Evolutionary conservation across 1,284 basidiomycete species (phyloP), one percentile per base, ranked within the genome.

Genomic region (Peniophora sp.): DNA sequence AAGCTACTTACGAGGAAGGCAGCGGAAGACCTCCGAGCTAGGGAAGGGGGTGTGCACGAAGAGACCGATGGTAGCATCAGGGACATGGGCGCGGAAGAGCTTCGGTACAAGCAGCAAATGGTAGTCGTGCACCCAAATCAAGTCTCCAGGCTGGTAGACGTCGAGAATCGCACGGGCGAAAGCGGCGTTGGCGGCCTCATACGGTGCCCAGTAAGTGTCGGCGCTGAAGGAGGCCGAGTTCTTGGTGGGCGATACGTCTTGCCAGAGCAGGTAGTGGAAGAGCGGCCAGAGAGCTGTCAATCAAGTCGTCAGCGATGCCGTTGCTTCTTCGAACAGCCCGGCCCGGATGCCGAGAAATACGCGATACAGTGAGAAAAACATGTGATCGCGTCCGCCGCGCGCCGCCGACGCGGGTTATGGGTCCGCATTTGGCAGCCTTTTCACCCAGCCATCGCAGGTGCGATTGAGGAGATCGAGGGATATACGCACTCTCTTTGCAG

Each of bases 1-100:
- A 15, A 51, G 42, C 47, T 11, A 76, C 81, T 65, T 58, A 88
- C 87, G 83, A 3, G 93, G 94, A 45, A 97, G 69, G 68, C 92
- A 96, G 51, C 96, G 78, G 76, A 98, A 99, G 56, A 98, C 87
- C 64, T 99, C 96, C 57, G 89, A 93, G 63, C 87, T 92, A 2
- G 96, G 96, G 83, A 97, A 98, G 1, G 96, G 95, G 1, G 95
- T 97, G 69, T 98, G 96, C 37, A 98, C 85, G 67, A 98, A 99
- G 52, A 99, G 80, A 3, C 94, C 96, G 45, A 98, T 80, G 54
- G 85, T 79, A 39, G 83, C 86, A 51, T 89, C 87, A 3, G 88
- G 86, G 27, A 94, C 72, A 18, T 79, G 69, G 57, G 85, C 83
- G 46, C 95, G 81, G 50, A 97, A 75, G 63, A 97, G 77, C 59